Evolutionary conservation across 129 eudicot species (phyloP).

Genomic region (Artemisia tridentata): DNA sequence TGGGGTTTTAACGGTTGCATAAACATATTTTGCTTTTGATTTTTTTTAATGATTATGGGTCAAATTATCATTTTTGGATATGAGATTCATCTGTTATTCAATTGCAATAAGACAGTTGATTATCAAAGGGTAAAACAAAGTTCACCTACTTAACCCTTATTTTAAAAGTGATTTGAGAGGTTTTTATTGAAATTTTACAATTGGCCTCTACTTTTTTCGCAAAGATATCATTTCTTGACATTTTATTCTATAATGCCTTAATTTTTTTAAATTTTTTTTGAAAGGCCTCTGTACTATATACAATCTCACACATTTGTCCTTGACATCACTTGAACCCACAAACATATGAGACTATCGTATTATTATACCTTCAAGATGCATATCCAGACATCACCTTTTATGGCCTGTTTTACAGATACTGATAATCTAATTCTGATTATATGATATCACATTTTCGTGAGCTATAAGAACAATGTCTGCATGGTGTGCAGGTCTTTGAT

Average conservation of each 20-base stretch:
- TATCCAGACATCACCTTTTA: not conserved
- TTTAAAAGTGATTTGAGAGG: not conserved
- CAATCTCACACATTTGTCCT: too few relatives aligned
- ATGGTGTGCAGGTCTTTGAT: constrained; percentile 57
- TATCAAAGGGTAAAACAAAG: not conserved
- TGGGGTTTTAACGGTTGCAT: not conserved
- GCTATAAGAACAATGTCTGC: not conserved
- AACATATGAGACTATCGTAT: too few relatives aligned
- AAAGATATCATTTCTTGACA: too few relatives aligned
- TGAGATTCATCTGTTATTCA: not conserved
- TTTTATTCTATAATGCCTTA: too few relatives aligned
- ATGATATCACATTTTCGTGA: too few relatives aligned
- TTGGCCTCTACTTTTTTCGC: not conserved
- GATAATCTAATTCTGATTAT: too few relatives aligned
- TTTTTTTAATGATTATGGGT: not conserved
- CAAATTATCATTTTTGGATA: not conserved
- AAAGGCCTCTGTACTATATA: too few relatives aligned
- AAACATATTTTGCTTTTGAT: not conserved
- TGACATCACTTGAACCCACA: too few relatives aligned
- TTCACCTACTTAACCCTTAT: not conserved
- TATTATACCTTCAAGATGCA: not conserved
- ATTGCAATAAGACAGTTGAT: not conserved
- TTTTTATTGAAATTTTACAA: not conserved
- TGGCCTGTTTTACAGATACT: too few relatives aligned
- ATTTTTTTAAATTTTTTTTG: too few relatives aligned